phyloP scores from a whole-genome alignment of 768 basidiomycete species.

The Boletus huronensis region DNA sequence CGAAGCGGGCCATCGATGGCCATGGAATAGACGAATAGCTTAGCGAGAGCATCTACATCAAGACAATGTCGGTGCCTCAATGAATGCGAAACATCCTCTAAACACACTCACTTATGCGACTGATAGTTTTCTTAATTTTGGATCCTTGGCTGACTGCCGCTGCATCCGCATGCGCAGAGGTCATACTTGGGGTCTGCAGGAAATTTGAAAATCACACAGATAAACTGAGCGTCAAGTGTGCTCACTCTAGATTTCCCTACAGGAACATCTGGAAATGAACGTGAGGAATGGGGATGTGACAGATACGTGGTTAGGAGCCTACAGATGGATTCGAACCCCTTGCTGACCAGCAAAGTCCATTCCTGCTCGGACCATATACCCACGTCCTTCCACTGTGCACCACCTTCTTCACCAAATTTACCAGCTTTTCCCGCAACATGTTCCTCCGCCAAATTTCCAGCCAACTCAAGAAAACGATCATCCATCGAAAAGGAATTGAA shows the following conservation, averaged over 20 bases:
- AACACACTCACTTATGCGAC: conserved; percentile 48
- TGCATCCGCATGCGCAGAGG: conserved; percentile 67
- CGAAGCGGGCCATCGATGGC: conserved; percentile 70
- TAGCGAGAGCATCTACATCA: conserved; percentile 66
- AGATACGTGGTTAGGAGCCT: conserved; percentile 9
- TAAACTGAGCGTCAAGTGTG: not conserved
- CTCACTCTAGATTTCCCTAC: conserved; percentile 65
- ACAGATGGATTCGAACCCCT: conserved; percentile 82
- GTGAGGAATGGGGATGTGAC: conserved; percentile 38
- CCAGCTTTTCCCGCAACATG: conserved; percentile 62
- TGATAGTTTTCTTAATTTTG: conserved; percentile 67
- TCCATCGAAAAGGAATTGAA: conserved; percentile 74
- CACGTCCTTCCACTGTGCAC: conserved; percentile 71
- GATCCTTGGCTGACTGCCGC: conserved; percentile 52
- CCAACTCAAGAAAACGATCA: conserved; percentile 69
- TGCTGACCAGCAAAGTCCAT: conserved; percentile 80
- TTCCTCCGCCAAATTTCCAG: conserved; percentile 67
- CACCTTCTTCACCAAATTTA: conserved; percentile 51
- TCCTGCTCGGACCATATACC: conserved; percentile 87
- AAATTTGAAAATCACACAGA: not conserved
- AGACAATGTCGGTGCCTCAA: not conserved
- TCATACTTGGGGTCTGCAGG: conserved; percentile 56
- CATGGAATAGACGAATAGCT: conserved; percentile 87
- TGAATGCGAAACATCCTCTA: not conserved
- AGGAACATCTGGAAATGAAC: conserved; percentile 28